Evolutionary conservation across 2,329 filamentous ascomycete species (phyloP).

Genomic region (Fusarium pseudocircinatum): DNA sequence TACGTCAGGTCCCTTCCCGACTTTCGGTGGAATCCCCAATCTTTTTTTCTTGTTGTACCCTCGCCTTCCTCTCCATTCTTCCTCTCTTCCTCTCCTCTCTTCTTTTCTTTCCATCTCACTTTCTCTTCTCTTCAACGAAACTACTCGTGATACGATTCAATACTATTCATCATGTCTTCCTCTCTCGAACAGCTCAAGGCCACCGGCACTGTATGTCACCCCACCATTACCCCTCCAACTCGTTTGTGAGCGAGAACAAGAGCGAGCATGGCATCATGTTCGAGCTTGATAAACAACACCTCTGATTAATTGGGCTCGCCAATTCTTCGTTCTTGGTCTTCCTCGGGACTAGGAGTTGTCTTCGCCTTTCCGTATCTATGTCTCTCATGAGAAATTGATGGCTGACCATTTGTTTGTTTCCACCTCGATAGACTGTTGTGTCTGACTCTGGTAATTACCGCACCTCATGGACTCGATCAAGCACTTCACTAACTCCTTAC

Average conservation of each 20-base stretch:
- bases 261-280: constrained; percentile 4
- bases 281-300: neutral
- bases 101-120: constrained; percentile 20
- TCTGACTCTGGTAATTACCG: constrained; percentile 86
- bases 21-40: constrained; percentile 33
- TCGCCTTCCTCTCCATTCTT: constrained; percentile 6
- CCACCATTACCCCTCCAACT: constrained; percentile 48
- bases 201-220: constrained; percentile 85
- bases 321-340: neutral
- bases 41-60: constrained; percentile 30
- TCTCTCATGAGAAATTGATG: constrained; percentile 7
- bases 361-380: neutral
- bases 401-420: constrained; percentile 39
- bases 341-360: neutral
- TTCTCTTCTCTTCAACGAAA: constrained; percentile 21
- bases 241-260: constrained; percentile 21
- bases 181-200: constrained; percentile 98
- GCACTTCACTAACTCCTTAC: constrained; percentile 46
- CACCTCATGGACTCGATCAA: constrained; percentile 30
- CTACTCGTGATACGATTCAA: constrained; percentile 19
- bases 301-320: neutral
- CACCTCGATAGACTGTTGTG: constrained; percentile 78
- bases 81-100: constrained; percentile 2
- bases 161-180: constrained; percentile 71
- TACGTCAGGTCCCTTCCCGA: constrained; percentile 39